Evolutionary conservation across 176 grass and related monocot genomes (phyloP), one percentile per base, ranked within the genome.

Genomic region (Carex parvula): DNA sequence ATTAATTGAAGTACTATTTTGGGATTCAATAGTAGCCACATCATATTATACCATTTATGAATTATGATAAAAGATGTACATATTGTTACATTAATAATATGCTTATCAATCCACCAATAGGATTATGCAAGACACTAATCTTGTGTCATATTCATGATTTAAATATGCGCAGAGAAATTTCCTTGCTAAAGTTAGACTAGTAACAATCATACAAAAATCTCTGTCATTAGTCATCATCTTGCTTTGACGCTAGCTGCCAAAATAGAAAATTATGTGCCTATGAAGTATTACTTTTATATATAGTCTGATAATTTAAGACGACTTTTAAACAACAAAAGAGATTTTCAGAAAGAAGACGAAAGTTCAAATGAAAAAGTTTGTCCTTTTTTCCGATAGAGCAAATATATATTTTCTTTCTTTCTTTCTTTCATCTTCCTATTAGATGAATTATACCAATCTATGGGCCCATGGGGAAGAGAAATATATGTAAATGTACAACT

Each of bases 161-260:
- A 21, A 21, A 69, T 42, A 52, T 56, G 9, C 12, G 42, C 16
- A 68, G 20, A 83, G 22, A 83, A 76, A 50, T 11, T 53, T 69
- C 3, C 44, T 68, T 15, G 52, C 73, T 78, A 57, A 78, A 10
- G 24, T 57, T 33, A 33, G 6, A 57, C 9, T 1, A 33, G 50
- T 76, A 78, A 17, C 0, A 78, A 57, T 8, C n/a, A 55, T 54
- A 30, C 52, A 54, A 57, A 22, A 9, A 56, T 56, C 52, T 56
- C 24, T 78, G 18, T 78, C 52, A 78, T 78, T 53, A 56, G 24
- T 35, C 22, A 24, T 57, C 73, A 78, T 78, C 73, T 33, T 78
- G 73, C 18, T 57, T 78, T 78, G 44, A 75, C 71, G 0, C 2
- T 78, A 77, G 50, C 50, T 77, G 24, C 14, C 46, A 13, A 30